A percentile compares a stretch with the other conserved stretches of the same genome.
Evolutionary conservation across 2,329 filamentous ascomycete species (phyloP).

Genomic region (Ascochyta viciae-villosae): DNA sequence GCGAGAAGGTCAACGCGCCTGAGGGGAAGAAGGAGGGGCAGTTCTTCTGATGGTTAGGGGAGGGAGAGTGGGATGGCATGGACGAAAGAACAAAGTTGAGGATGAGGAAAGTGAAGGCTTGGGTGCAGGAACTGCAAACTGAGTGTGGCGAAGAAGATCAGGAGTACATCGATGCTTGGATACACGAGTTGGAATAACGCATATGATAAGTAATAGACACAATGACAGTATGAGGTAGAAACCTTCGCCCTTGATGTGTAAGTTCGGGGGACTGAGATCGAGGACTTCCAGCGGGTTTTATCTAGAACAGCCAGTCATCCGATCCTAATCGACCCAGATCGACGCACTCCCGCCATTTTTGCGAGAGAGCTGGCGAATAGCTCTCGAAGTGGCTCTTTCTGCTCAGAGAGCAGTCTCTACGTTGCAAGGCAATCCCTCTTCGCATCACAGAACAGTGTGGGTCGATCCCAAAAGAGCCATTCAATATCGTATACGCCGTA

Average conservation of each 20-base stretch:
- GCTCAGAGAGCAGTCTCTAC: too few relatives aligned
- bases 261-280: not conserved
- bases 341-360: too few relatives aligned
- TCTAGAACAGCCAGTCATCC: too few relatives aligned
- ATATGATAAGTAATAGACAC: not conserved
- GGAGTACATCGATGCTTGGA: slow-evolving; percentile 18
- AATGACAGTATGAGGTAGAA: not conserved
- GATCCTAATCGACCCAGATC: too few relatives aligned
- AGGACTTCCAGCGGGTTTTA: too few relatives aligned
- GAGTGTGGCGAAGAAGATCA: slow-evolving; percentile 16
- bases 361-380: too few relatives aligned
- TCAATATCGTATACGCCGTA: too few relatives aligned
- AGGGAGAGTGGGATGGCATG: slow-evolving; percentile 11
- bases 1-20: slow-evolving; percentile 21
- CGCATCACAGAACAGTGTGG: too few relatives aligned
- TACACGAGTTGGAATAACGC: slow-evolving; percentile 4
- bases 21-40: slow-evolving; percentile 22
- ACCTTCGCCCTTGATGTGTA: not conserved
- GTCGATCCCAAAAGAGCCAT: too few relatives aligned
- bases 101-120: slow-evolving; percentile 12
- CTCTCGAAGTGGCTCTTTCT: too few relatives aligned
- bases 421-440: too few relatives aligned
- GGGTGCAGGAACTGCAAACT: slow-evolving; percentile 11
- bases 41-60: slow-evolving; percentile 20
- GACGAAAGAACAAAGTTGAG: slow-evolving; percentile 7